Base-by-base conservation (phyloP, 345 rosid species). In the Populus tremula region DNA sequence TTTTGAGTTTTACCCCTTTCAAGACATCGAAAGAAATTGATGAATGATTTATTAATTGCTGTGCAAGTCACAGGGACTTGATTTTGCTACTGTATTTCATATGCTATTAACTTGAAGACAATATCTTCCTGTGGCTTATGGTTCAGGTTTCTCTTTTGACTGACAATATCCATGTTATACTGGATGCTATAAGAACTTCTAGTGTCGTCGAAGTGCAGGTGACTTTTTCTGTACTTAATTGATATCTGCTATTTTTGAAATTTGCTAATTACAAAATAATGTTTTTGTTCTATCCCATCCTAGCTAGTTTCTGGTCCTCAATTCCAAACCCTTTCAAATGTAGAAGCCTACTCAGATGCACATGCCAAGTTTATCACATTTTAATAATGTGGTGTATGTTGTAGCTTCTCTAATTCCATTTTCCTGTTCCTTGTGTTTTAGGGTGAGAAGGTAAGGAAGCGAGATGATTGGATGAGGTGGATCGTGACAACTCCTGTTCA, bases 151-250 rank as follows among this genome's bases (percentile, higher is more conserved):
- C 85, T 13, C 77, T 77, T 62, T 84, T 92, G 83, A 92, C 98
- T 5, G 89, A 89, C 74, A 87, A 82, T 74, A 84, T 89, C 69
- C 92, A 84, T 77, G 78, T 85, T 67, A 91, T 94, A 81, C 73
- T 87, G 89, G 94, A 94, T 36, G 87, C 94, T 73, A 38, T 94
- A n/a, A 93, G 82, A 84, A 76, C 69, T 76, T 94, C 97, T 65
- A 69, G 81, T 35, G 70, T 79, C 71, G 88, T 94, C 74, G 97
- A 94, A 92, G 90, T 94, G 23, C 91, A 92, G 96, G 98, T 94
- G 87, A 65, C 13, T 65, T 72, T 20, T 66, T 38, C 38, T 66
- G 35, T 68, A 67, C 18, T 70, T 59, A 5, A 47, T 38, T 69
- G n/a, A 23, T 56, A 21, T 68, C 45, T 1, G 33, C 17, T 27